A percentile compares a stretch with the other conserved stretches of the same genome.
phyloP scores from a whole-genome alignment of 1,139 yeast species.

The Magnusiomyces ingens region DNA sequence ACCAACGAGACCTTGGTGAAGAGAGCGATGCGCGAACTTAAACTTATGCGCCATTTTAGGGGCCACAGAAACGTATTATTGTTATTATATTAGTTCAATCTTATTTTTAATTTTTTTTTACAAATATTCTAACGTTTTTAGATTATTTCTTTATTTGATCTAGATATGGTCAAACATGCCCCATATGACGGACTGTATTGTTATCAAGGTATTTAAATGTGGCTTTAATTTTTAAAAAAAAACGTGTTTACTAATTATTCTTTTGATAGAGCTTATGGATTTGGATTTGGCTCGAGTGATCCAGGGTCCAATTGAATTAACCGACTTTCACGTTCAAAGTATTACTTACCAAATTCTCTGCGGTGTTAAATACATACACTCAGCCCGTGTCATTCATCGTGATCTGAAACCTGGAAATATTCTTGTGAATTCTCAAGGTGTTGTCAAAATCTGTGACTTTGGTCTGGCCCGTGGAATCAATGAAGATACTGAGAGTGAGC shows the following conservation, averaged over 20 bases:
- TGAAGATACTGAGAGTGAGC: slow-evolving; percentile 35
- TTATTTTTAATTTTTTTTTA: neutral
- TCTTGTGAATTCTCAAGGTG: slow-evolving; percentile 64
- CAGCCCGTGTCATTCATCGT: slow-evolving; percentile 73
- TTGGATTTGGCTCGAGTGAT: slow-evolving; percentile 74
- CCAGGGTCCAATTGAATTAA: slow-evolving; percentile 58
- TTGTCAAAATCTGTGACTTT: slow-evolving; percentile 75
- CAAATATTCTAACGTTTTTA: slow-evolving; percentile 18
- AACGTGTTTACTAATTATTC: neutral
- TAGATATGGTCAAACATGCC: slow-evolving; percentile 55
- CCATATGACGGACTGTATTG: slow-evolving; percentile 86
- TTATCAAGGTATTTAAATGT: slow-evolving; percentile 39
- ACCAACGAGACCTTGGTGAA: slow-evolving; percentile 56
- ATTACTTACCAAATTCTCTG: slow-evolving; percentile 73
- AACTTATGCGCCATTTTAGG: slow-evolving; percentile 66
- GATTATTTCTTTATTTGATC: slow-evolving; percentile 65
- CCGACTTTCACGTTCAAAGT: slow-evolving; percentile 76
- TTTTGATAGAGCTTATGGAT: slow-evolving; percentile 56
- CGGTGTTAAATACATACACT: slow-evolving; percentile 75
- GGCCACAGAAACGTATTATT: slow-evolving; percentile 65
- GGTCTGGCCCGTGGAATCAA: slow-evolving; percentile 73
- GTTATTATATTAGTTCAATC: neutral
- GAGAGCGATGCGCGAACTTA: slow-evolving; percentile 72
- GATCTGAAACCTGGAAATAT: slow-evolving; percentile 84
- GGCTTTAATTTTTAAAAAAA: neutral